Evolutionary conservation across 768 basidiomycete genomes (phyloP), one percentile per base, ranked within the genome.

Genomic region (Phaeotremella fagi): DNA sequence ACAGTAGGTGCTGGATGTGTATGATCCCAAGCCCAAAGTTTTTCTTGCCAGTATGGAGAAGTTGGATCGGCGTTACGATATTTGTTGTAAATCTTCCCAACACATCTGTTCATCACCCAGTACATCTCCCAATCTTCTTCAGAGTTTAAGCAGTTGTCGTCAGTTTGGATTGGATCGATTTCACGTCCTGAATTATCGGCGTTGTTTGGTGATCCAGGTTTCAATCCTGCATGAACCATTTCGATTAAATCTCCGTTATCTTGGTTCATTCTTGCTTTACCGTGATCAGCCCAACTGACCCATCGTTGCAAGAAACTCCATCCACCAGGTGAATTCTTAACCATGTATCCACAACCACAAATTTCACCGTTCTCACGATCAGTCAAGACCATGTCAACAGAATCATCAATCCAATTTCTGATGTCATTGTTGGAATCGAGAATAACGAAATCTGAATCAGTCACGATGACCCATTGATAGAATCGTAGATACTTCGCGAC

Each of bases 381-480:
- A 14, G 36, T 31, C 29, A 51, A 26, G 6, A 51, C 29, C 27
- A 51, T 24, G 29, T 51, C 50, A 25, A 51, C 38, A 23, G 16
- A 24, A 15, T 51, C 38, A n/a, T 29, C 26, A n/a, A 47, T 14
- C 26, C 28, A 47, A 16, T 47, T 20, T 31, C 45, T 4, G 20
- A 44, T 23, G 31, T 51, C 50, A 18, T 24, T 43, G 22, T 18
- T 41, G 7, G 37, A 42, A 29, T 51, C 50, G 18, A 25, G 22
- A 16, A 51, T 29, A 3, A 51, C 24, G 18, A 43, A 42, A 29
- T 51, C 50, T 20, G 38, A 37, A 41, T 51, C 50, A 4, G 50
- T 43, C 27, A 38, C 36, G 5, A 51, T 26, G n/a, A 51, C 50
- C 50, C 50, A 51, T 44, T 51, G 50, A 28, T 51, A 42, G 25